Evolutionary conservation across 495 filamentous ascomycete species (phyloP).

Genomic region (Xylaria telfairii): DNA sequence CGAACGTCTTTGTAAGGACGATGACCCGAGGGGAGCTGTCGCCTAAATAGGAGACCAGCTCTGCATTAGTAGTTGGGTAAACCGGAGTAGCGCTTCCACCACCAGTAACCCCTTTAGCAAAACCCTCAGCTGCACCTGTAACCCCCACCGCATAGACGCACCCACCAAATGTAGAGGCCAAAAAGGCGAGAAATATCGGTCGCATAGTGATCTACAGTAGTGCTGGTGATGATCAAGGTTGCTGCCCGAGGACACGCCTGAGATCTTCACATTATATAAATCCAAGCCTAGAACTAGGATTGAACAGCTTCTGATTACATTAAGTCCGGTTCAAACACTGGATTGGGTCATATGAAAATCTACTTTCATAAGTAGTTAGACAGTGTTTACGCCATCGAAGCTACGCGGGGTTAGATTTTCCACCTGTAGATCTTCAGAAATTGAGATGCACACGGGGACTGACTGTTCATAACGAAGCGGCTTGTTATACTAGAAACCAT

Average conservation of each 20-base stretch:
- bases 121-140: slow-evolving; percentile 46
- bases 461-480: background rate
- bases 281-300: background rate
- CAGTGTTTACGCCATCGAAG: background rate
- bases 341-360: background rate
- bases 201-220: slow-evolving; percentile 9
- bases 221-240: background rate
- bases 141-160: slow-evolving; percentile 17
- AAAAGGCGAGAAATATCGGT: background rate
- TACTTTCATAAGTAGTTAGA: background rate
- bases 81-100: slow-evolving; percentile 54
- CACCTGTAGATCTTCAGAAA: slow-evolving; percentile 4
- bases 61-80: slow-evolving; percentile 47
- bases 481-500: background rate
- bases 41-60: slow-evolving; percentile 45
- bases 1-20: slow-evolving; percentile 54
- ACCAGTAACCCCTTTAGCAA: slow-evolving; percentile 56
- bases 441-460: background rate
- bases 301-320: background rate
- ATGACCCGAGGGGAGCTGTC: slow-evolving; percentile 55
- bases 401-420: slow-evolving; percentile 1
- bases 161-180: slow-evolving; percentile 19
- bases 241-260: background rate
- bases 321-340: background rate
- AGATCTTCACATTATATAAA: slow-evolving; percentile 16